Evolutionary conservation across 108 stramenopile species (phyloP), one percentile per base, ranked within the genome.

Genomic region (Aurantiochytrium sp.): DNA sequence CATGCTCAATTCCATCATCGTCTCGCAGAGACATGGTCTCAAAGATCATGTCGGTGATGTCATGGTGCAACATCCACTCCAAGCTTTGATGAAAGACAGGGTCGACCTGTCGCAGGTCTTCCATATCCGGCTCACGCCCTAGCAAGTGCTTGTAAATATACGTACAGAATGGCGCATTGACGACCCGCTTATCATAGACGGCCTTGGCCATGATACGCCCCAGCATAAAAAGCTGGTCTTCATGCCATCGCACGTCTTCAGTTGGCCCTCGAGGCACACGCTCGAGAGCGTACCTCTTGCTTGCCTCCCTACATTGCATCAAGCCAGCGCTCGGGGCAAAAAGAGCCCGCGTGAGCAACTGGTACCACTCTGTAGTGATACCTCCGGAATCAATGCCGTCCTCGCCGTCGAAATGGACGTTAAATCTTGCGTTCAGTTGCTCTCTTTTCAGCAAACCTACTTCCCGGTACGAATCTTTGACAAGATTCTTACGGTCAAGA

Each of bases 11-110:
- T 4, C 87, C 35, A 23, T 91, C 91, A 55, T 89, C 72, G 18
- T 88, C 89, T 3, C 60, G 64, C 29, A 64, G 35, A n/a, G 88
- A 69, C 29, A 92, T 53, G 5, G 90, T 87, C 58, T 91, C 89
- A 58, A 90, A 92, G 58, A 91, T 89, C 87, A 91, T 83, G 21
- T 91, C 91, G 45, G 89, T 59, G 12, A 91, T 88, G 69, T 90
- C 91, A 43, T 92, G 87, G 25, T 89, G 88, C 64, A 92, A 69
- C 91, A 92, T 91, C 92, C 92, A 92, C 59, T 60, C 87, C 16
- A 92, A 89, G 89, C 90, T 92, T 72, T 91, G 87, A 16, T 69
- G 58, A 5, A 59, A 57, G 4, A 88, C 88, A 5, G 89, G 59
- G 58, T 92, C 92, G 19, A 91, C 88, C 23, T 92, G 91, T 60